phyloP scores from a whole-genome alignment of 2,329 filamentous ascomycete genomes.

The Scolecobasidium constrictum region DNA sequence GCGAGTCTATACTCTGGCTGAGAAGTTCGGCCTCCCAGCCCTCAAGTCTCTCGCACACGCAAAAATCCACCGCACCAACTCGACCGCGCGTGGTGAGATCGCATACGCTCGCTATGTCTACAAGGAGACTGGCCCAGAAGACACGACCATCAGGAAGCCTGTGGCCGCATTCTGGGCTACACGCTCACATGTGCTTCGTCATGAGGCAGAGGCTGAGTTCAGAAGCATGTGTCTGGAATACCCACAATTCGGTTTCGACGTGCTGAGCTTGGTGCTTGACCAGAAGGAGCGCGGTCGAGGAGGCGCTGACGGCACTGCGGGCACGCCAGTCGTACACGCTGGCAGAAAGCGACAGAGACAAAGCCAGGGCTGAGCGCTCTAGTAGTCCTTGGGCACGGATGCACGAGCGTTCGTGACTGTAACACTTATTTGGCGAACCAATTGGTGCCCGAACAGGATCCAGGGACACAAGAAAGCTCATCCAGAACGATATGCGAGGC shows the following conservation, averaged over 20 bases:
- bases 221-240: slow-evolving; percentile 74
- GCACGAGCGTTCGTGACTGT: too few species aligned
- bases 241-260: slow-evolving; percentile 87
- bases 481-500: too few species aligned
- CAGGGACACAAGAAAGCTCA: too few species aligned
- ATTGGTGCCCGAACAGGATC: too few species aligned
- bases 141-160: slow-evolving; percentile 65
- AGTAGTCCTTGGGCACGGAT: too few species aligned
- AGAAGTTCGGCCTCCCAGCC: slow-evolving; percentile 54
- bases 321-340: slow-evolving; percentile 5
- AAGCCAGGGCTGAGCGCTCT: slow-evolving; percentile 6
- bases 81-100: slow-evolving; percentile 81
- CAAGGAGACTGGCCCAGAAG: slow-evolving; percentile 58
- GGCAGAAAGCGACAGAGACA: slow-evolving; percentile 8
- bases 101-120: slow-evolving; percentile 88
- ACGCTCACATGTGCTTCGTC: slow-evolving; percentile 65
- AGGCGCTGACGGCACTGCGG: background rate
- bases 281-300: slow-evolving; percentile 32
- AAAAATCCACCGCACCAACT: slow-evolving; percentile 88
- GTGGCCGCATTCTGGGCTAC: slow-evolving; percentile 88
- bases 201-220: slow-evolving; percentile 83
- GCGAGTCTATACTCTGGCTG: slow-evolving; percentile 77
- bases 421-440: too few species aligned
- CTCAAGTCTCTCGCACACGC: slow-evolving; percentile 69
- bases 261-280: slow-evolving; percentile 56